Evolutionary conservation across 306 rosid species (phyloP).

Genomic region (Gynostemma pentaphyllum): DNA sequence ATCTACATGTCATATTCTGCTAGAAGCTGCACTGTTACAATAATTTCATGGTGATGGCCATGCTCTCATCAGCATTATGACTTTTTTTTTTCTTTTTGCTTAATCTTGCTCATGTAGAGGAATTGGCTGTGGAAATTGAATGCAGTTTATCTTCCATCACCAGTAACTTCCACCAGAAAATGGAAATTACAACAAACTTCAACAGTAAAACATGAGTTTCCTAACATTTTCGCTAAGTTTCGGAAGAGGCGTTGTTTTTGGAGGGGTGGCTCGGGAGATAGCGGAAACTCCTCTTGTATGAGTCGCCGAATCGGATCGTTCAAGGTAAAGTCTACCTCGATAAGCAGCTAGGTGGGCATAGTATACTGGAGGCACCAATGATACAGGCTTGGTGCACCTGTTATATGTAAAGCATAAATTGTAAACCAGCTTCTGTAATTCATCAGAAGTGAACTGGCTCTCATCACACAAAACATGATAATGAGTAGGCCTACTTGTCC

Average conservation of each 20-base stretch:
- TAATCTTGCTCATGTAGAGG: background rate
- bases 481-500: conserved; percentile 94
- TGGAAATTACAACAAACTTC: conserved; percentile 7
- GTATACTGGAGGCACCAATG: conserved; percentile 95
- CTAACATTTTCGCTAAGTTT: conserved; percentile 76
- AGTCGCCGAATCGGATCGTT: conserved; percentile 49
- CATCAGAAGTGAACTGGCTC: conserved; percentile 81
- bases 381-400: conserved; percentile 92
- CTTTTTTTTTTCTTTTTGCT: background rate
- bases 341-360: conserved; percentile 97
- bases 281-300: conserved; percentile 28
- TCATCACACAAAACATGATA: conserved; percentile 92
- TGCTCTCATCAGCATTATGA: background rate
- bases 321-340: conserved; percentile 92
- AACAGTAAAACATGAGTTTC: conserved; percentile 95
- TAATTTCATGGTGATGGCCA: background rate
- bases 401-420: conserved; percentile 79
- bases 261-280: conserved; percentile 74
- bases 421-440: conserved; percentile 79
- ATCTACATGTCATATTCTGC: background rate
- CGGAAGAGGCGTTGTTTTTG: conserved; percentile 64
- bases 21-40: background rate
- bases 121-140: background rate
- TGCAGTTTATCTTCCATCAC: background rate
- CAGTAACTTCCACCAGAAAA: background rate